A percentile compares a stretch with the other conserved stretches of the same genome.
Conservation (phyloP, 164 flowering plant species). For the Vitis labrusca region DNA sequence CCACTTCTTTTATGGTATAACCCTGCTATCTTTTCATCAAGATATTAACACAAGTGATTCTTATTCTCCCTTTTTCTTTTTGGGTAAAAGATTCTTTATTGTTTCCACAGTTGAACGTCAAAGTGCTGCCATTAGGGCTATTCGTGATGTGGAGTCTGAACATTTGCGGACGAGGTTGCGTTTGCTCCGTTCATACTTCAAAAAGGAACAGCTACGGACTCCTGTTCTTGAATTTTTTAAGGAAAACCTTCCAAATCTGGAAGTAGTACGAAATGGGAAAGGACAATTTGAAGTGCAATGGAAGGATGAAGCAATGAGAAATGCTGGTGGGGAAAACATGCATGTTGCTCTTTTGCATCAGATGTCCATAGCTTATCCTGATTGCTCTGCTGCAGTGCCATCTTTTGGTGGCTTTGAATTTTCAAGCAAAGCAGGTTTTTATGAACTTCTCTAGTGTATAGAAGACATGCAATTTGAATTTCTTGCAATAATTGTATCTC, state of each 20-base stretch:
- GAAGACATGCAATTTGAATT: background rate
- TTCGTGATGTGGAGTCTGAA: slow-evolving; percentile 65
- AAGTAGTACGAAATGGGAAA: slow-evolving; percentile 32
- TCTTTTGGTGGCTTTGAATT: slow-evolving; percentile 49
- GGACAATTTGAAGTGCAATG: slow-evolving; percentile 53
- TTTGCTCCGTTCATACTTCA: slow-evolving; percentile 60
- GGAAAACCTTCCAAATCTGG: slow-evolving; percentile 62
- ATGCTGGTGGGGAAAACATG: slow-evolving; percentile 35
- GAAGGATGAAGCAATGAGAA: slow-evolving; percentile 39
- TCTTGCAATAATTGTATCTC: background rate
- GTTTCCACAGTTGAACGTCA: slow-evolving; percentile 52
- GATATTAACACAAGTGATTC: background rate
- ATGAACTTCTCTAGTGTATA: background rate
- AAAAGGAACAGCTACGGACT: slow-evolving; percentile 51
- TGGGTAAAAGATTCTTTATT: background rate
- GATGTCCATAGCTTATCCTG: slow-evolving; percentile 49
- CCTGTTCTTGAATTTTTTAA: slow-evolving; percentile 57
- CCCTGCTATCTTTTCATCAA: too few species aligned
- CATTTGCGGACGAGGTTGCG: slow-evolving; percentile 53
- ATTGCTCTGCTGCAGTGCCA: slow-evolving; percentile 32
- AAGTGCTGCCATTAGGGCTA: slow-evolving; percentile 56
- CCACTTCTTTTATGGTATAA: too few species aligned
- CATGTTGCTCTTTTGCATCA: slow-evolving; percentile 50
- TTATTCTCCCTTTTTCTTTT: background rate
- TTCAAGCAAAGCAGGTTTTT: slow-evolving; percentile 56